A percentile compares a stretch with the other conserved stretches of the same genome.
Conservation (phyloP, 2,329 filamentous ascomycete species). For the Fusarium sp. region DNA sequence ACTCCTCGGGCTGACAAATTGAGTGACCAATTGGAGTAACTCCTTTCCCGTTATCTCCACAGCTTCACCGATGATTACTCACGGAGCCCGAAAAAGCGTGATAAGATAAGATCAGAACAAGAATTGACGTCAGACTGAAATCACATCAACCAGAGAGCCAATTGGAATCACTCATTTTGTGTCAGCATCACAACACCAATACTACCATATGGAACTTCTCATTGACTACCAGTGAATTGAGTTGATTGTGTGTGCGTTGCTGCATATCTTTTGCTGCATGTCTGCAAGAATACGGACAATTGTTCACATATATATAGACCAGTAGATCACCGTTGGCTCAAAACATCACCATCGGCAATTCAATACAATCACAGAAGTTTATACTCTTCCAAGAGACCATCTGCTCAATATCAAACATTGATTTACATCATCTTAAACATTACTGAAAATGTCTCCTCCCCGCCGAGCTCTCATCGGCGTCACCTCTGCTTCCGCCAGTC, state of each 20-base stretch:
- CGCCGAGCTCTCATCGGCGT: constrained; percentile 24
- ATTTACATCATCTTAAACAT: accelerated
- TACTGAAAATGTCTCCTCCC: constrained; percentile 11
- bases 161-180: background rate
- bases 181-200: background rate
- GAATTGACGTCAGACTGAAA: background rate
- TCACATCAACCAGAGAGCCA: background rate
- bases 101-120: background rate
- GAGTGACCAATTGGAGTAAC: constrained; percentile 1
- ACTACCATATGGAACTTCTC: background rate
- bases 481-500: constrained; percentile 22
- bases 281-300: background rate
- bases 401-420: background rate
- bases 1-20: background rate
- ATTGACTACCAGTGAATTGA: background rate
- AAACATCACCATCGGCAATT: background rate
- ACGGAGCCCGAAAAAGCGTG: background rate
- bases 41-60: background rate
- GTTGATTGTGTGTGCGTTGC: accelerated
- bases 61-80: background rate
- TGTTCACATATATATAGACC: background rate
- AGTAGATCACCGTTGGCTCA: background rate
- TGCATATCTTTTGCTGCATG: background rate
- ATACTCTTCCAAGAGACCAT: background rate
- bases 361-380: background rate